These are phyloP conservation scores for Panicum miliaceum DNA, from an alignment of 176 grass and related monocot genomes.

Conservation along the genomic window DNA sequence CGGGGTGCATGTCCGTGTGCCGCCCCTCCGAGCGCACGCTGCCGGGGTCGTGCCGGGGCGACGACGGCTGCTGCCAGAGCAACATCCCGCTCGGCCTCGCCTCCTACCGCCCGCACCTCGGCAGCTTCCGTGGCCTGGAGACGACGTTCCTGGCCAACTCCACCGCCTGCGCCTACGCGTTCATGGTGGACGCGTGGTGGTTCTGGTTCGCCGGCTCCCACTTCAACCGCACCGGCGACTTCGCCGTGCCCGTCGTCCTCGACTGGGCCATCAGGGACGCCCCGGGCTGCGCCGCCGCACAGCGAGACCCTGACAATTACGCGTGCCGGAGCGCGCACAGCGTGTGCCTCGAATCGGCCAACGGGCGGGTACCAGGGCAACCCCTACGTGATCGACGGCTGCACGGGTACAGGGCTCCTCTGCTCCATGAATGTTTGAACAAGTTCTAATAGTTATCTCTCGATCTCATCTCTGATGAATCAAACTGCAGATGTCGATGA, in stretches of 20 bases:
- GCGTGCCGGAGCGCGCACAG: slow-evolving; percentile 52
- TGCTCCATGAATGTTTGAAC: background rate
- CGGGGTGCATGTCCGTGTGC: slow-evolving; percentile 65
- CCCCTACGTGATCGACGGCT: slow-evolving; percentile 58
- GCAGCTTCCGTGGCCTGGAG: slow-evolving; percentile 7
- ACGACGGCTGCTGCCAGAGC: slow-evolving; percentile 67
- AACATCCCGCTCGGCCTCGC: slow-evolving; percentile 36
- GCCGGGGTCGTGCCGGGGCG: slow-evolving; percentile 50
- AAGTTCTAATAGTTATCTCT: background rate
- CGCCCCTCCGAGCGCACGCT: background rate
- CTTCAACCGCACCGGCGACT: slow-evolving; percentile 48
- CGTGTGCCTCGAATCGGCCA: slow-evolving; percentile 43
- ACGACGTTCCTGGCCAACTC: slow-evolving; percentile 22
- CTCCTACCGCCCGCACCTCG: slow-evolving; percentile 29
- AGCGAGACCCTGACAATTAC: slow-evolving; percentile 2
- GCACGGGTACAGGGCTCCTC: slow-evolving; percentile 35
- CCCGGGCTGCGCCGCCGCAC: slow-evolving; percentile 31
- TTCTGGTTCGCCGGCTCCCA: slow-evolving; percentile 44
- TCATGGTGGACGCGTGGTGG: slow-evolving; percentile 57
- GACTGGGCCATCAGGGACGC: slow-evolving; percentile 65
- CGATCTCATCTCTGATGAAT: background rate
- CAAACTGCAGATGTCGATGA: slow-evolving; percentile 49
- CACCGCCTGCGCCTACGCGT: slow-evolving; percentile 60
- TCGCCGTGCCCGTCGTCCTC: slow-evolving; percentile 54
- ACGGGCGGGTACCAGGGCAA: slow-evolving; percentile 73